Conservation (phyloP, 306 rosid species). For the Cucurbita moschata region DNA sequence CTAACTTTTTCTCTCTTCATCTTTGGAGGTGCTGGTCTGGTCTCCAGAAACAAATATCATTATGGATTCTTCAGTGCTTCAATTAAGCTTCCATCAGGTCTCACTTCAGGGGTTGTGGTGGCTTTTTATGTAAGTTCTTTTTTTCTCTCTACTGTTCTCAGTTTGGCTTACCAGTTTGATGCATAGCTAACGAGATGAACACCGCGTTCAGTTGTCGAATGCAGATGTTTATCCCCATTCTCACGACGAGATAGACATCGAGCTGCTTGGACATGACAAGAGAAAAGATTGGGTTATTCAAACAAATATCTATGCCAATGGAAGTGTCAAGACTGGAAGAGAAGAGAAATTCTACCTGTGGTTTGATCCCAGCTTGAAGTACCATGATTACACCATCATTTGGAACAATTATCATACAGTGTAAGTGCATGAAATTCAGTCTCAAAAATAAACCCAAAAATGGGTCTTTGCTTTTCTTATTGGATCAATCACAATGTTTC, state of each 20-base stretch:
- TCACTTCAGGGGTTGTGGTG: conserved; percentile 84
- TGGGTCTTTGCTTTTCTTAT: too few relatives aligned
- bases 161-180: neutral
- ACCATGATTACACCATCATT: conserved; percentile 70
- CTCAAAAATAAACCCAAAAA: neutral
- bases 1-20: neutral
- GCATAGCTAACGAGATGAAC: neutral
- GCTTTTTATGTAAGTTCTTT: conserved; percentile 69
- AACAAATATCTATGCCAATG: conserved; percentile 75
- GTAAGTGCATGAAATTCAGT: conserved; percentile 28
- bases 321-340: conserved; percentile 87
- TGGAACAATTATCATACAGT: conserved; percentile 80
- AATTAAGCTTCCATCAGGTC: conserved; percentile 75
- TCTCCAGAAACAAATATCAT: conserved; percentile 33
- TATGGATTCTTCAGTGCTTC: conserved; percentile 97
- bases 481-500: too few relatives aligned
- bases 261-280: conserved; percentile 75
- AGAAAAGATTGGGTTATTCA: conserved; percentile 83
- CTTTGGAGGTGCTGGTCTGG: conserved; percentile 64
- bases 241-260: conserved; percentile 92
- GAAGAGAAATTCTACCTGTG: conserved; percentile 90
- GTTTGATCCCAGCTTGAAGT: conserved; percentile 76
- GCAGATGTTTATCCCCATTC: conserved; percentile 67
- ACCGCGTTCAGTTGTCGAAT: conserved; percentile 59
- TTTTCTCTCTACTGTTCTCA: neutral